Evolutionary conservation across 208 protist genomes (phyloP), one percentile per base, ranked within the genome.

Genomic region (Naegleria lovaniensis): DNA sequence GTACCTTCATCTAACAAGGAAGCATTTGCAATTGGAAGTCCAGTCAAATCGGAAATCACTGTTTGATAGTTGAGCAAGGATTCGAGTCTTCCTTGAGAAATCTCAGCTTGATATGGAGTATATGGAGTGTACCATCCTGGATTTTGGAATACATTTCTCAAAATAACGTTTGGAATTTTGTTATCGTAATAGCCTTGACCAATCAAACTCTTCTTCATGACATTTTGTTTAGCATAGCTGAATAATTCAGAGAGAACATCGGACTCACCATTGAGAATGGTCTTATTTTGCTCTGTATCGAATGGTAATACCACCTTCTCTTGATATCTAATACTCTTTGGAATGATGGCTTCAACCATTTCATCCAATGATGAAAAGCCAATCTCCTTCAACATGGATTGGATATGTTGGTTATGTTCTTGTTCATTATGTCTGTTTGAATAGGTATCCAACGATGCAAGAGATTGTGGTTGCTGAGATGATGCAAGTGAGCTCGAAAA

Each of bases 81-180:
- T 94, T 99, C 98, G 0, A 99, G 94, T 84, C 98, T 96, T 11
- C 98, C 98, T 94, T 99, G 97, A 39, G 95, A 95, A 52, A 99
- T 98, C 90, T 98, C 97, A 9, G 97, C 95, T 93, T 98, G 96
- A 94, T 99, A 99, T 13, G 98, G 98, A 36, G 98, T 99, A 94
- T 99, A 99, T 51, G 98, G 97, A 13, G 98, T 99, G 94, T 99
- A 99, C 98, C 98, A 99, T 48, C 96, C 97, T 84, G 98, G 98
- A 92, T 99, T 99, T 94, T 99, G 97, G 90, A 99, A 92, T 40
- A 99, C 93, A 92, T 99, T 99, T 86, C 98, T 95, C 92, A 98
- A 91, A 91, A 99, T 98, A 0, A 97, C 97, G 29, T 94, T 90
- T 13, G 97, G 97, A 38, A 95, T 94, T 33, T 97, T 95, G 48